Base-by-base conservation (phyloP, 2,329 filamentous ascomycete genomes). In the Metarhizium sp. region DNA sequence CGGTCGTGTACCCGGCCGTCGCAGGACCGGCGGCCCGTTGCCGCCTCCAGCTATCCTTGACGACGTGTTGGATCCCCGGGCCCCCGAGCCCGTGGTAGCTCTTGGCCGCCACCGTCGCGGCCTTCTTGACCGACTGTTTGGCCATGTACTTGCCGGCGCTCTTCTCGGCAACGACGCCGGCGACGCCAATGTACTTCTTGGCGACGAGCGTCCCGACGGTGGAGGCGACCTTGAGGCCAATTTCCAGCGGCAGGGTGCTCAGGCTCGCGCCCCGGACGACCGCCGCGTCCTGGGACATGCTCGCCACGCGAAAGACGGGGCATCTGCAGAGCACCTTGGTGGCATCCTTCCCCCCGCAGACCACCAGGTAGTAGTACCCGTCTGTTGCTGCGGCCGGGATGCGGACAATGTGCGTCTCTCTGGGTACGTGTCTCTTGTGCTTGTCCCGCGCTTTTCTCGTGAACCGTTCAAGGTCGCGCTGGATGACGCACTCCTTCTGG, bases 281-380 rank as follows among this genome's bases (percentile, higher is more conserved):
- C 62, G 81, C 82, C 0, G 78, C 73, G 57, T 83, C 82, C 0
- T 77, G 74, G 0, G 84, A 85, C 0, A 82, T 81, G 58, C 85
- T 88, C 2, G 86, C 78, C n/a, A 89, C 73, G 16, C 86, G 77
- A 60, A 89, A 88, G 0, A 86, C 78, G 0, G 86, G 85, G 58
- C 84, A 87, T 0, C 78, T 76, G 57, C 85, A 87, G 0, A 88
- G 74, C 0, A 79, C 73, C 61, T 80, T 84, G 60, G 78, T 80
- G 14, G 59, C 60, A 2, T 64, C 61, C 2, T 61, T 57, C 0
- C 70, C 79, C 0, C 73, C 68, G 58, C 84, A 87, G 8, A 89
- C 71, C 0, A 88, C 79, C 4, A 89, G 71, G 11, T 85, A 81
- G 55, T 87, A 84, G 63, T 89, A 89, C 0, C 86, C 86, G 64